Evolutionary conservation across 192 early-diverging fungal species (phyloP).

Genomic region (Globomyces pollinis-pini): DNA sequence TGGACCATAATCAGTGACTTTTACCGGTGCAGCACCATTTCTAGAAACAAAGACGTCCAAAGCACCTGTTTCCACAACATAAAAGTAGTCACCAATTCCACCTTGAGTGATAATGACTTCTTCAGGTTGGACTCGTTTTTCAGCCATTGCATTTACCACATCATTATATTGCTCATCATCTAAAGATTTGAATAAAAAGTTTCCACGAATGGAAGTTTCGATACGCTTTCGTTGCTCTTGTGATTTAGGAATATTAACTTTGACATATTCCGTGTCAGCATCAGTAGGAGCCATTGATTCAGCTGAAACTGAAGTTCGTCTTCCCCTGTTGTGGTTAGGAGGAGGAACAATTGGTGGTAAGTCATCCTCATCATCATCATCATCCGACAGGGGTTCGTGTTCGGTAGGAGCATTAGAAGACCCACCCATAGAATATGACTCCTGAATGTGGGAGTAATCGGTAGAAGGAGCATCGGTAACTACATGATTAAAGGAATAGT

Average conservation of each 20-base stretch:
- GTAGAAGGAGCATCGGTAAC: background rate
- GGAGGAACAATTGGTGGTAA: slow-evolving; percentile 36
- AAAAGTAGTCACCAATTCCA: slow-evolving; percentile 94
- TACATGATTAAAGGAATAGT: background rate
- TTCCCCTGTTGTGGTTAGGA: slow-evolving; percentile 70
- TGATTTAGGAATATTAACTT: slow-evolving; percentile 82
- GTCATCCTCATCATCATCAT: slow-evolving; percentile 32
- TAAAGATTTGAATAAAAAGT: slow-evolving; percentile 89
- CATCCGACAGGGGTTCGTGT: slow-evolving; percentile 8
- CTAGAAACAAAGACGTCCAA: slow-evolving; percentile 85
- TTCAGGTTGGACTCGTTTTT: slow-evolving; percentile 63
- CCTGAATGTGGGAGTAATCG: slow-evolving; percentile 4
- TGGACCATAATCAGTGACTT: slow-evolving; percentile 71
- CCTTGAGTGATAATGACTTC: slow-evolving; percentile 88
- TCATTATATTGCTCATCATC: slow-evolving; percentile 94
- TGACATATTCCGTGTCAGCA: slow-evolving; percentile 65
- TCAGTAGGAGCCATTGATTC: slow-evolving; percentile 92
- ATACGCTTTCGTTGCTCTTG: slow-evolving; percentile 79
- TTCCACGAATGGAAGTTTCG: slow-evolving; percentile 67
- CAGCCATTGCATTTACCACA: slow-evolving; percentile 93
- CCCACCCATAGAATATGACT: background rate
- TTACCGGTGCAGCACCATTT: slow-evolving; percentile 51
- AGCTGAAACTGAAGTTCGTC: slow-evolving; percentile 89
- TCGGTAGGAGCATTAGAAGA: background rate
- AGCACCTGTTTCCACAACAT: slow-evolving; percentile 90